A percentile compares a stretch with the other conserved stretches of the same genome.
phyloP scores from a whole-genome alignment of 2,329 filamentous ascomycete species.

The Hymenoscyphus albidus region DNA sequence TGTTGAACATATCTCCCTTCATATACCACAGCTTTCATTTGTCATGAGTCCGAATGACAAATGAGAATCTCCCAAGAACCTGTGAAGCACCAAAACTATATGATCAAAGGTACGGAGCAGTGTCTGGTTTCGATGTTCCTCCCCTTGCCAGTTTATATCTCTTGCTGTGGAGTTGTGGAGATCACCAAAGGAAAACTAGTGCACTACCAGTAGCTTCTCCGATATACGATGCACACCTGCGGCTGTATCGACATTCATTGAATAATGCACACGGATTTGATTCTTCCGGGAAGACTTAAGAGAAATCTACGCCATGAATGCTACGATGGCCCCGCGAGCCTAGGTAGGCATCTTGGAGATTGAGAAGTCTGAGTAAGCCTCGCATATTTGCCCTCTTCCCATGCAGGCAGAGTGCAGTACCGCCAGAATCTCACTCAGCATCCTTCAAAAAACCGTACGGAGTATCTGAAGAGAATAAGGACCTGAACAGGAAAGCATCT shows the following conservation, averaged over 20 bases:
- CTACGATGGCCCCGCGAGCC: background rate
- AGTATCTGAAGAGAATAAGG: too few relatives aligned
- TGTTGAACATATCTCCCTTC: background rate
- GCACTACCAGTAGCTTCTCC: background rate
- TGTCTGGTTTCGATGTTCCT: background rate
- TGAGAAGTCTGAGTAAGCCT: background rate
- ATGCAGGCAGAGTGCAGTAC: background rate
- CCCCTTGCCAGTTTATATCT: background rate
- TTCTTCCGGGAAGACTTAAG: background rate
- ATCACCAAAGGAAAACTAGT: background rate
- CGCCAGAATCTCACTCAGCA: background rate
- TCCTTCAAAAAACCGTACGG: background rate
- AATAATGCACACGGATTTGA: background rate
- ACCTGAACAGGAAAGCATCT: too few relatives aligned
- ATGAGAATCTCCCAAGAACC: too few relatives aligned
- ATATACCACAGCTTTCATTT: background rate
- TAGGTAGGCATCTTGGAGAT: background rate
- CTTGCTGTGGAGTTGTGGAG: background rate
- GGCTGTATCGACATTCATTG: background rate
- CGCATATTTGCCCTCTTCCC: background rate
- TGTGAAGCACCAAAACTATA: too few relatives aligned
- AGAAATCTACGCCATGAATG: background rate
- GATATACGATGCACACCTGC: background rate
- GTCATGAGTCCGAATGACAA: background rate
- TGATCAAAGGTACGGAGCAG: too few relatives aligned